Base-by-base conservation (phyloP, 352 stramenopile species). In the Bremia lactucae region DNA sequence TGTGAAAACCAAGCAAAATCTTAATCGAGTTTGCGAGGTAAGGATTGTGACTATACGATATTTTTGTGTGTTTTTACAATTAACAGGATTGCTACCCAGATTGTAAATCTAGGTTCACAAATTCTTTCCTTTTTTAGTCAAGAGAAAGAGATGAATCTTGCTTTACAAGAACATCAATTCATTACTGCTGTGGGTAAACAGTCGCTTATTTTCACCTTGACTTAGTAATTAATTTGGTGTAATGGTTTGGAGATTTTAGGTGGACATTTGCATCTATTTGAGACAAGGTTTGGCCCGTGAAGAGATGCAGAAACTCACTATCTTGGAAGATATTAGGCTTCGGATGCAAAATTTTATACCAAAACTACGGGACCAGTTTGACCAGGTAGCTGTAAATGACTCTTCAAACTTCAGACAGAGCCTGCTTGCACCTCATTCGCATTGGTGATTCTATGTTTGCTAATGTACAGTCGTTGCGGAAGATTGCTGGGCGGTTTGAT, bases 1-100 rank as follows among this genome's bases (percentile, higher is more conserved):
- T 20, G 68, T 92, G 26, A 92, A 92, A 51, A 82, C 60, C 1
- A 88, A 87, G 42, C 46, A 76, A 26, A 89, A 92, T 35, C 74
- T 76, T 2, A 76, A 92, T 54, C 74, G 74, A 13, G 71, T 92
- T 10, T 58, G 65, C 33, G 74, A 77, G 52, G 79, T 87, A 50
- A 21, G 7, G 5, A n/a, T n/a, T 20, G 31, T 31, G 29, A n/a
- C n/a, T n/a, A n/a, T n/a, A n/a, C n/a, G n/a, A n/a, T n/a, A n/a
- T n/a, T n/a, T n/a, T n/a, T n/a, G n/a, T n/a, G n/a, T n/a, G n/a
- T n/a, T n/a, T n/a, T n/a, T n/a, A n/a, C n/a, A n/a, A n/a, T n/a
- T n/a, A n/a, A n/a, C n/a, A n/a, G n/a, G n/a, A n/a, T 42, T 10
- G 18, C 34, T 33, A n/a, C 15, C 14, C 34, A 65, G 55, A 62